These are phyloP conservation scores for Colletotrichum cereale DNA, from an alignment of 2,329 filamentous ascomycete genomes.

Conservation along the genomic window DNA sequence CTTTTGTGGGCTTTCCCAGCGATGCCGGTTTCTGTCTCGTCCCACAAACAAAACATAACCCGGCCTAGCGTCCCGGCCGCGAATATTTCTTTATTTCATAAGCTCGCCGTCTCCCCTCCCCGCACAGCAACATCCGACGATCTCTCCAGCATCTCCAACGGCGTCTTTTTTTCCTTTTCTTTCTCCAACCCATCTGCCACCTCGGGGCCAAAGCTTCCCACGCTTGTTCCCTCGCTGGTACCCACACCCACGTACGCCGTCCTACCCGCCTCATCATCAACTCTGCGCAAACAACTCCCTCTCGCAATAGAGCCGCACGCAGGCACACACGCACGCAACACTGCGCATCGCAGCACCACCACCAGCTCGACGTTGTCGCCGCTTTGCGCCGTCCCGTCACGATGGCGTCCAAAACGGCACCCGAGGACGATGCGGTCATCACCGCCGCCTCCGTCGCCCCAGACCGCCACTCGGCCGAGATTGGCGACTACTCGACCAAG, in stretches of 20 bases:
- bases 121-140: neutral
- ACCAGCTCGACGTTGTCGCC: neutral
- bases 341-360: neutral
- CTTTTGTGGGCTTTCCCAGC: conserved; percentile 32
- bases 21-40: conserved; percentile 6
- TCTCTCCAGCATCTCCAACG: conserved; percentile 5
- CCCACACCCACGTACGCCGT: neutral
- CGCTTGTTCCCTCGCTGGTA: neutral
- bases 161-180: neutral
- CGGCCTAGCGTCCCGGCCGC: conserved; percentile 5
- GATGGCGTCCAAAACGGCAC: conserved; percentile 31
- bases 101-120: conserved; percentile 5
- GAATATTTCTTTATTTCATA: conserved; percentile 15
- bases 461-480: conserved; percentile 30
- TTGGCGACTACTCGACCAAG: conserved; percentile 40
- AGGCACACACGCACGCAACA: neutral
- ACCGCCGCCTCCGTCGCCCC: conserved; percentile 15
- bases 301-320: neutral
- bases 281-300: neutral
- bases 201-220: neutral
- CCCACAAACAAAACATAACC: conserved; percentile 29
- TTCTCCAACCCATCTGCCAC: neutral
- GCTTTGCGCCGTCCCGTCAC: neutral
- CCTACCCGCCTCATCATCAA: neutral
- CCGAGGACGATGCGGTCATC: conserved; percentile 23